Evolutionary conservation across 2,329 filamentous ascomycete species (phyloP).

Genomic region (Huntiella abstrusa): DNA sequence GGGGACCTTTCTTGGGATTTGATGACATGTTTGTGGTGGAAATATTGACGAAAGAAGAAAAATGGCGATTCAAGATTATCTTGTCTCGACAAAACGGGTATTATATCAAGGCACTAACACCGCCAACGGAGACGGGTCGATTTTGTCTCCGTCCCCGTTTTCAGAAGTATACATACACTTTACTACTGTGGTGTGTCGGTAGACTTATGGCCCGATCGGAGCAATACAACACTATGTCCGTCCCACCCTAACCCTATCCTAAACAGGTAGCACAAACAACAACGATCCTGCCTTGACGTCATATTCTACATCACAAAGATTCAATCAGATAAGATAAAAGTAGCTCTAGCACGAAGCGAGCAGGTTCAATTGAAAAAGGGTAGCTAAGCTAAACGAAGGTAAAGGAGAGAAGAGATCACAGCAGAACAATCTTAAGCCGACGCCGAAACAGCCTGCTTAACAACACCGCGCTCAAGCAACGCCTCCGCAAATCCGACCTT

Average conservation of each 20-base stretch:
- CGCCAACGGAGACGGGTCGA: too few relatives aligned
- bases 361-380: background rate
- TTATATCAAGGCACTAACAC: too few relatives aligned
- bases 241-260: too few relatives aligned
- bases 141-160: too few relatives aligned
- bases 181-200: accelerated
- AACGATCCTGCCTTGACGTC: too few relatives aligned
- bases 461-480: background rate
- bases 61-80: too few relatives aligned
- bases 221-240: too few relatives aligned
- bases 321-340: background rate
- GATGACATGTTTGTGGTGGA: background rate
- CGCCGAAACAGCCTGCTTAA: constrained; percentile 8
- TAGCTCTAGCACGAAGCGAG: background rate
- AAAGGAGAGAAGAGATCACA: background rate
- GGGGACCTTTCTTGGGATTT: constrained; percentile 21
- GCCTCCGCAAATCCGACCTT: too few relatives aligned
- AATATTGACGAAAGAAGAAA: background rate
- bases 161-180: too few relatives aligned
- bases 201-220: too few relatives aligned
- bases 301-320: background rate
- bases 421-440: background rate
- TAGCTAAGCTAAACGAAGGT: background rate
- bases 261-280: too few relatives aligned
- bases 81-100: too few relatives aligned